phyloP scores from a whole-genome alignment of 169 alveolate species.

The Ichthyophthirius multifiliis region DNA sequence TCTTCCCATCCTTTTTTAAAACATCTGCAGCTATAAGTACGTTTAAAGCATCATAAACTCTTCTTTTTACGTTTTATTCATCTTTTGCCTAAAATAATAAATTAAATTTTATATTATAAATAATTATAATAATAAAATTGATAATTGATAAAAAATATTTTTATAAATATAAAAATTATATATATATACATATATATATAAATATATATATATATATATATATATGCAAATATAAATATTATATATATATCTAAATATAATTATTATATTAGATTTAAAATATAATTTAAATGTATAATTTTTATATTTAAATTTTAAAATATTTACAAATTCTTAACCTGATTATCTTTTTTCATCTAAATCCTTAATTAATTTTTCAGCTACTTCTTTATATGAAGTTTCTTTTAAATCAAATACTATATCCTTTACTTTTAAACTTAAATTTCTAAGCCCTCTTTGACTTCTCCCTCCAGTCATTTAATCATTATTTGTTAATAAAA shows the following conservation, averaged over 20 bases:
- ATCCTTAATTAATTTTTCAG: constrained; percentile 37
- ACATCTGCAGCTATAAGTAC: constrained; percentile 71
- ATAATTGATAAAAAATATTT: no score
- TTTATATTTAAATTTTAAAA: background rate
- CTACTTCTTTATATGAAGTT: constrained; percentile 57
- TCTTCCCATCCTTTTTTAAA: constrained; percentile 50
- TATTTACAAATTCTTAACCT: background rate
- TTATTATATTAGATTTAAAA: no score
- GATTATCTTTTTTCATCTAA: background rate
- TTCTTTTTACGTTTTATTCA: constrained; percentile 80
- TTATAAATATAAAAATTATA: no score
- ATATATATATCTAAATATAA: no score
- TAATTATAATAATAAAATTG: no score
- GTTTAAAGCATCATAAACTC: constrained; percentile 85
- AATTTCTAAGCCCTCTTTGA: constrained; percentile 45
- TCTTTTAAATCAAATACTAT: constrained; percentile 22
- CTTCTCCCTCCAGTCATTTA: constrained; percentile 20
- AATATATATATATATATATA: no score
- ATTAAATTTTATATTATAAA: no score
- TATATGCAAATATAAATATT: no score
- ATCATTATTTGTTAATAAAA: no score
- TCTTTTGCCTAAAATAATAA: constrained; percentile 64
- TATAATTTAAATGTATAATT: no score
- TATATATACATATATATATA: no score
- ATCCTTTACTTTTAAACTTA: constrained; percentile 45